These are phyloP conservation scores for Phytophthora palmivora DNA, from an alignment of 352 stramenopile genomes.

Conservation along the genomic window DNA sequence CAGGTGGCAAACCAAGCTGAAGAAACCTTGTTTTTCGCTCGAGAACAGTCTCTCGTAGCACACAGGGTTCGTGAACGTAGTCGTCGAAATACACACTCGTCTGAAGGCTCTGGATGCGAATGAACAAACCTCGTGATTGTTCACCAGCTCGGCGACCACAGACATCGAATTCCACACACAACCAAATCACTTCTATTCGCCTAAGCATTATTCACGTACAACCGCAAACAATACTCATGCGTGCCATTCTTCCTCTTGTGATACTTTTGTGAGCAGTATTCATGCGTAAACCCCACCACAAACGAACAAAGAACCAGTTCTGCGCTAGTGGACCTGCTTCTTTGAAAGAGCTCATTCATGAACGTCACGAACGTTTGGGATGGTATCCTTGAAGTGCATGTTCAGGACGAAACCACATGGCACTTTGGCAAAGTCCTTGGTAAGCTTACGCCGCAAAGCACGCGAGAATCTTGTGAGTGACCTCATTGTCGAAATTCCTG, in stretches of 20 bases:
- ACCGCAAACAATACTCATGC: background rate
- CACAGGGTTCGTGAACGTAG: slow-evolving; percentile 19
- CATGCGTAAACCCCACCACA: background rate
- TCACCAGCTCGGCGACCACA: too few relatives aligned
- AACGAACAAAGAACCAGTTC: slow-evolving; percentile 2
- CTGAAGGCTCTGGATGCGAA: slow-evolving; percentile 1
- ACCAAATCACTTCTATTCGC: too few relatives aligned
- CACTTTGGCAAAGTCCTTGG: background rate
- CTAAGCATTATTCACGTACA: too few relatives aligned
- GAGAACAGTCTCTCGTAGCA: slow-evolving; percentile 34
- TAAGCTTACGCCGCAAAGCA: too few relatives aligned
- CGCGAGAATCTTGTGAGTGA: background rate
- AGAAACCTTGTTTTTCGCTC: slow-evolving; percentile 35
- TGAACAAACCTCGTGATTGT: too few relatives aligned
- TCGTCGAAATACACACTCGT: slow-evolving; percentile 11
- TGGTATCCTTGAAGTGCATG: slow-evolving; percentile 1
- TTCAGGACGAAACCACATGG: slow-evolving; percentile 2
- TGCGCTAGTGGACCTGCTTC: slow-evolving; percentile 1
- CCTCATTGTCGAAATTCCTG: slow-evolving; percentile 1
- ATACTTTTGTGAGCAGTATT: background rate
- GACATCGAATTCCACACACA: too few relatives aligned
- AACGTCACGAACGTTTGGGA: background rate
- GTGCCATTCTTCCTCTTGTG: background rate
- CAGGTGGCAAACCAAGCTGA: slow-evolving; percentile 36
- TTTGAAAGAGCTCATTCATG: background rate